Evolutionary conservation across 805 yeast species (phyloP).

Genomic region (Myxozyma mucilagina): DNA sequence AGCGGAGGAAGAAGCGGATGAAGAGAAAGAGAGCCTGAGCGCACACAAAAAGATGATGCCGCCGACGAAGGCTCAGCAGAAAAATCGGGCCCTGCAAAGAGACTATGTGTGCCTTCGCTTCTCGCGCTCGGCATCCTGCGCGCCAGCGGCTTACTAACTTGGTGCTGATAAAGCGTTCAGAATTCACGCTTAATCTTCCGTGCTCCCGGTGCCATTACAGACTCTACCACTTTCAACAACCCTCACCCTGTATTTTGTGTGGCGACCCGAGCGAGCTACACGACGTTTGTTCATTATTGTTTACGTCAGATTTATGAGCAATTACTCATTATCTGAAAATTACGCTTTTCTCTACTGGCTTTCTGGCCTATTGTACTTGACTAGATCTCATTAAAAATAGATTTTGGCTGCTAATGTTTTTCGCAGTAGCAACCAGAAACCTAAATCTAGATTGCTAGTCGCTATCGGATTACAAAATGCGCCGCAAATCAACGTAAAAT

Average conservation of each 20-base stretch:
- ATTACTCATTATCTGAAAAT: too few relatives aligned
- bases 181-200: neutral
- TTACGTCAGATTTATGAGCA: neutral
- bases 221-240: neutral
- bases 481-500: too few relatives aligned
- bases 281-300: neutral
- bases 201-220: neutral
- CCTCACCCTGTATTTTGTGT: slow-evolving; percentile 2
- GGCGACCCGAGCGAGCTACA: slow-evolving; percentile 1
- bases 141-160: neutral
- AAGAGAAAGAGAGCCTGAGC: neutral
- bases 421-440: neutral
- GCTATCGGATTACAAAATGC: too few relatives aligned
- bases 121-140: slow-evolving; percentile 1
- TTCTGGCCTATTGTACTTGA: too few relatives aligned
- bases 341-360: too few relatives aligned
- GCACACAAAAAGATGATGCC: neutral
- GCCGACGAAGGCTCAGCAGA: neutral
- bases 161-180: neutral
- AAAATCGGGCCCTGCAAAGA: neutral
- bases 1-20: neutral
- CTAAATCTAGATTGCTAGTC: neutral
- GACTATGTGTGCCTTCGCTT: neutral
- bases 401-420: neutral
- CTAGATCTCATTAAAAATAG: neutral